A percentile compares a stretch with the other conserved stretches of the same genome.
phyloP scores from a whole-genome alignment of 768 basidiomycete species.

The Hericium coralloides region DNA sequence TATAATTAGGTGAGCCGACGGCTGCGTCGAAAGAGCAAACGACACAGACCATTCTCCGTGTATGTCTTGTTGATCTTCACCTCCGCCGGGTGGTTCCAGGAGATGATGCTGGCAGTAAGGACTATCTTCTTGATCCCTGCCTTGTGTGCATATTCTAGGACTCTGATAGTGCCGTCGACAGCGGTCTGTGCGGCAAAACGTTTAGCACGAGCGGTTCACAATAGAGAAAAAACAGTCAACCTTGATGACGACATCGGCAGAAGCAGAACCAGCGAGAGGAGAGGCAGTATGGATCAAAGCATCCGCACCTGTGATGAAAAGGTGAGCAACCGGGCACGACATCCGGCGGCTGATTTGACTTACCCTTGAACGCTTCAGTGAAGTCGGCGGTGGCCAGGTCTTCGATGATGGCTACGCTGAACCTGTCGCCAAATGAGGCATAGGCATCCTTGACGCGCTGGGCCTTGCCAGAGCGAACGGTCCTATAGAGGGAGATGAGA shows the following conservation, averaged over 20 bases:
- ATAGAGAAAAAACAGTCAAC: too few species aligned
- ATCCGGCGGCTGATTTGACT: too few species aligned
- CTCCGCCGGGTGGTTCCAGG: neutral
- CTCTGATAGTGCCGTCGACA: conserved; percentile 6
- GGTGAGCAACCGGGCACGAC: neutral
- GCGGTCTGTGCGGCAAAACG: neutral
- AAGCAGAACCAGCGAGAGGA: neutral
- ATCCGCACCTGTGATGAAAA: conserved; percentile 2
- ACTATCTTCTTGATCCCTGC: conserved; percentile 4
- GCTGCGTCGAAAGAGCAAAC: too few species aligned
- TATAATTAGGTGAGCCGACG: neutral
- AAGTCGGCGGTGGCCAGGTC: conserved; percentile 17
- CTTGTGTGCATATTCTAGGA: conserved; percentile 5
- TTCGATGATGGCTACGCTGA: conserved; percentile 11
- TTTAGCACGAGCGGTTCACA: too few species aligned
- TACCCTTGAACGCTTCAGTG: conserved; percentile 14
- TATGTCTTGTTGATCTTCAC: neutral
- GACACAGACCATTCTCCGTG: neutral
- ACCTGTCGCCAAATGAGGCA: conserved; percentile 6
- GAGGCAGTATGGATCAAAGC: conserved; percentile 11
- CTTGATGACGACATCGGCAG: conserved; percentile 9
- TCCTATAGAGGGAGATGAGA: neutral
- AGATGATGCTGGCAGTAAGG: conserved; percentile 5
- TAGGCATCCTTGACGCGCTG: neutral
- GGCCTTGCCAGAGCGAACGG: conserved; percentile 7